Base-by-base conservation (phyloP, 2,329 filamentous ascomycete genomes). In the Diaporthe sp. region DNA sequence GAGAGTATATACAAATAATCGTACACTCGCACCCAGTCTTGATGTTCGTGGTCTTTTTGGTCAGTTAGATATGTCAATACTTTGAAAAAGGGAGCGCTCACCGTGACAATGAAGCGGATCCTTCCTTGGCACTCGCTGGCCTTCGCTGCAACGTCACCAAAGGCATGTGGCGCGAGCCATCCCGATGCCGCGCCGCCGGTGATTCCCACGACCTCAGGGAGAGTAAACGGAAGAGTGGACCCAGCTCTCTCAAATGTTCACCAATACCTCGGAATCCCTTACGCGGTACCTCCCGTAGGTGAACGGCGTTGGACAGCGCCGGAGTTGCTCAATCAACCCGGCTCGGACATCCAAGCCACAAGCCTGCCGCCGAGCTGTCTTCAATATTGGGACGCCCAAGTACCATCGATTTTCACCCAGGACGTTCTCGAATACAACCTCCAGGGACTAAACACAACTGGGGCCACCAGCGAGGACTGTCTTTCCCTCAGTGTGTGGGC, bases 241-340 rank as follows among this genome's bases (percentile, higher is more conserved):
- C 12, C 27, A 5, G 25, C 61, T 2, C 74, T 74, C 0, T 74
- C 78, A 12, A 61, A 56, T 35, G 79, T 80, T 4, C 75, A 76
- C 27, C 78, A 79, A 69, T 82, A 80, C 66, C 77, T 82, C 27
- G 79, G 79, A 0, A 80, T 82, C 50, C 80, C 80, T 9, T 82
- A 77, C 68, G 80, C 79, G 2, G 56, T 77, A n/a, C 79, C 81
- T 12, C 81, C 81, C 0, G n/a, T 79, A 2, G 75, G 71, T n/a
- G 22, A 71, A 8, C 77, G 78, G 13, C 79, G 80, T 10, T 81
- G 81, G 65, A 69, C 75, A 17, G 77, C 79, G 12, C 79, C 80
- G 1, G 69, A 78, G 56, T 75, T 69, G 9, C 50, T 59, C 39
- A 70, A 76, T 15, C 47, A 56, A 13, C 73, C 77, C 4, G 76